Evolutionary conservation across 139 green algal species (phyloP), one percentile per base, ranked within the genome.

Genomic region (Pleodorina starrii): DNA sequence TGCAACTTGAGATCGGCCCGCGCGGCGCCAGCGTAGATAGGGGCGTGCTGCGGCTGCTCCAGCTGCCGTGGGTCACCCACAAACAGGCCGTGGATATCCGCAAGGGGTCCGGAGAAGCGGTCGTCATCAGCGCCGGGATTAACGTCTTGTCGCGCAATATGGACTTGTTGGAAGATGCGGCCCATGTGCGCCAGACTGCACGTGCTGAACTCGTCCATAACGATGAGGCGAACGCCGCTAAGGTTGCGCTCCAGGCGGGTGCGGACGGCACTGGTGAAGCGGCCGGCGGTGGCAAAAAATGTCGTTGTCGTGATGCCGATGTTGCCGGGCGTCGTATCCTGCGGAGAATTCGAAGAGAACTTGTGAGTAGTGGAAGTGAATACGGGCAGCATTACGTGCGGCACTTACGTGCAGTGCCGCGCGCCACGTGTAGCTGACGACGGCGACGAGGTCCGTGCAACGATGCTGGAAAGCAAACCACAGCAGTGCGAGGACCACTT

Each of bases 181-280:
- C 42, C 72, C 21, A 38, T 38, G 72, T 80, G 72, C 21, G 42
- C 1, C 6, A 57, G 23, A 42, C 72, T 38, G 43, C 72, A 60
- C 19, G 72, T 80, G 42, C 72, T 80, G 72, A 80, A 80, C 72
- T 80, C 72, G 42, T 80, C 72, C 42, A 80, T 17, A 42, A 80
- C 29, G 72, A 80, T 80, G 72, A 80, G 40, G 5, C 72, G 72
- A 11, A 38, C 42, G 42, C 42, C 42, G 43, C 25, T 36, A 23
- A 80, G 72, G 23, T 80, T 36, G 5, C 21, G 21, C 72, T 80
- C 43, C 4, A 80, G 5, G 5, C 42, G 42, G 4, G 46, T 14
- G 11, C 11, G 4, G 3, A 9, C 5, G 1, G 36, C 36, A 2
- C 2, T 9, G 12, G 1, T 29, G 27, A 77, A 77, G 14, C 14